Evolutionary conservation across 192 early-diverging fungal genomes (phyloP), one percentile per base, ranked within the genome.

Genomic region (Gamsiella multidivaricata): DNA sequence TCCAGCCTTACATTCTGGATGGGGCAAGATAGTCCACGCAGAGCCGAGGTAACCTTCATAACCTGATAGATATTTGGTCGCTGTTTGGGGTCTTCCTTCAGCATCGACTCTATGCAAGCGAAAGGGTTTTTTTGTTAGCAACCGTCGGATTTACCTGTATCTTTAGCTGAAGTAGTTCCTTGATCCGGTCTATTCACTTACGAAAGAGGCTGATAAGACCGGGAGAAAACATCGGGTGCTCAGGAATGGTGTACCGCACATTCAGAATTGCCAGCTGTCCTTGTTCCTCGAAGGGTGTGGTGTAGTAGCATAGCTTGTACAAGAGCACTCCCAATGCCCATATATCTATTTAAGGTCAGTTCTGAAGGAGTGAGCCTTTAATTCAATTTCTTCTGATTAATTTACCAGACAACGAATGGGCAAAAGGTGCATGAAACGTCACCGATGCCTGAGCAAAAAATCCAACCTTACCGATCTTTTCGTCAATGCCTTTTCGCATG

Each of bases 241-340:
- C 81, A 1, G 96, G 97, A 50, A 96, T 90, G 10, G 84, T 84
- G 71, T 95, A 97, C 33, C 91, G 87, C 17, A 88, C 93, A 64
- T 96, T 97, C 42, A 98, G 74, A 36, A 97, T 97, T 12, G 95
- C 94, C 41, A 96, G 72, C 41, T 90, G 90, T 14, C 94, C 94
- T 42, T 87, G 85, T 28, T 97, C 91, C 74, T 98, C 97, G 73
- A 98, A 98, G 2, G 97, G 97, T 7, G 97, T 98, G 7, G 89
- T 91, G 81, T 94, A 95, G 79, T 93, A 98, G 81, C 96, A 97
- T 29, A 97, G 85, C 79, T 98, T 98, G 85, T 96, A 98, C 22
- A 98, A 74, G 28, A 98, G 82, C 37, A 98, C 94, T 20, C 97
- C 97, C 41, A 98, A 83, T 7, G 97, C 96, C 94, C 87, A 89